Evolutionary conservation across 768 basidiomycete species (phyloP).

Genomic region (Suillus americanus): DNA sequence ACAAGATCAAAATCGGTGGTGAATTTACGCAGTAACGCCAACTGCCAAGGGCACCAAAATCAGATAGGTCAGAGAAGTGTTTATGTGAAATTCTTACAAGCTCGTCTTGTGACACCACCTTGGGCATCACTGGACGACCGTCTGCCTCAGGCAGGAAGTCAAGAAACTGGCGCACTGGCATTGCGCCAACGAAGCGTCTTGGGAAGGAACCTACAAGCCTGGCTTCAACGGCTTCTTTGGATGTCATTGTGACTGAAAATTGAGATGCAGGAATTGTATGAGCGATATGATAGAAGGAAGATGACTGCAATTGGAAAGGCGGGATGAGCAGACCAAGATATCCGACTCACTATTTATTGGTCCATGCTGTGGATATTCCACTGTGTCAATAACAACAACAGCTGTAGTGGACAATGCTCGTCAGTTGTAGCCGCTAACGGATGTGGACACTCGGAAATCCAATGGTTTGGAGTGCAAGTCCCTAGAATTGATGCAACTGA

Average conservation of each 20-base stretch:
- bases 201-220: background rate
- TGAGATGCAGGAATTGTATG: background rate
- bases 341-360: background rate
- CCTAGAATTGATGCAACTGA: background rate
- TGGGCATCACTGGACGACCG: background rate
- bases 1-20: background rate
- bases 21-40: background rate
- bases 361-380: background rate
- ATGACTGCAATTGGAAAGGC: background rate
- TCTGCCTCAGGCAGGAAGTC: background rate
- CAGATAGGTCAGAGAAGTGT: background rate
- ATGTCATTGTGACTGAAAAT: background rate
- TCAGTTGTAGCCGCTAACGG: background rate
- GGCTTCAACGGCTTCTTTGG: background rate
- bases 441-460: background rate
- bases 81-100: background rate
- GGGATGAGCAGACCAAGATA: background rate
- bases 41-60: background rate
- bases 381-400: background rate
- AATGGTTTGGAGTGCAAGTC: background rate
- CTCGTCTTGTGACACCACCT: background rate
- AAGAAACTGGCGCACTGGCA: background rate
- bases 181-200: background rate
- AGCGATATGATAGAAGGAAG: background rate
- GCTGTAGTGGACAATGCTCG: background rate